Evolutionary conservation across 2,329 filamentous ascomycete genomes (phyloP), one percentile per base, ranked within the genome.

Genomic region (Parasarocladium wereldwijsianum): DNA sequence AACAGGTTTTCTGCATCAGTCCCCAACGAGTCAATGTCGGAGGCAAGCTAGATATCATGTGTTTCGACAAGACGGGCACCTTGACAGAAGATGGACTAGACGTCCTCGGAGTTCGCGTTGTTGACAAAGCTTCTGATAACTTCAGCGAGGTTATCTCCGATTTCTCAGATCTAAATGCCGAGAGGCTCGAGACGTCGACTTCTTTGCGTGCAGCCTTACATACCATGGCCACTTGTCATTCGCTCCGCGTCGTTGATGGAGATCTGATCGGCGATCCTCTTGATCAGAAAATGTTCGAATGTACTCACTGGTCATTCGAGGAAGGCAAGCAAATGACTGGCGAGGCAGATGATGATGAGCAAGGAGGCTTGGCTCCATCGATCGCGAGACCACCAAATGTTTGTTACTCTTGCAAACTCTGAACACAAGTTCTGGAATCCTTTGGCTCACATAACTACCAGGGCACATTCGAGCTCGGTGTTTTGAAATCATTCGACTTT

Each of bases 31-130:
- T 98, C 33, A 98, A 96, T 44, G 85, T 98, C 5, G 90, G 82
- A 11, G 90, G 92, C 29, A 96, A 96, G 52, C 60, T 98, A 4
- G 90, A 98, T 47, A 72, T 96, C 8, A 81, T 98, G 57, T 94
- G 87, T 53, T 98, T 98, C 40, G 90, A 98, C 57, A 98, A 98
- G 57, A 98, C 90, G 1, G 90, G 90, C n/a, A 98, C 90, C 0
- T 60, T 98, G 32, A 98, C 90, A 0, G 90, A 96, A 52, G 90
- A 98, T 50, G 90, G 90, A 0, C 58, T 98, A 24, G 92, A 98
- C 50, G 83, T 98, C 12, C 65, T 98, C 9, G 90, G 90, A 9
- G 74, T 93, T 13, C 74, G 84, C 19, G 73, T 90, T 6, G 83
- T 84, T 8, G 72, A 78, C 33, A 61, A 66, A 28, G 65, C 66